phyloP scores from a whole-genome alignment of 805 yeast species.

The Zygosaccharomyces pseudorouxii region DNA sequence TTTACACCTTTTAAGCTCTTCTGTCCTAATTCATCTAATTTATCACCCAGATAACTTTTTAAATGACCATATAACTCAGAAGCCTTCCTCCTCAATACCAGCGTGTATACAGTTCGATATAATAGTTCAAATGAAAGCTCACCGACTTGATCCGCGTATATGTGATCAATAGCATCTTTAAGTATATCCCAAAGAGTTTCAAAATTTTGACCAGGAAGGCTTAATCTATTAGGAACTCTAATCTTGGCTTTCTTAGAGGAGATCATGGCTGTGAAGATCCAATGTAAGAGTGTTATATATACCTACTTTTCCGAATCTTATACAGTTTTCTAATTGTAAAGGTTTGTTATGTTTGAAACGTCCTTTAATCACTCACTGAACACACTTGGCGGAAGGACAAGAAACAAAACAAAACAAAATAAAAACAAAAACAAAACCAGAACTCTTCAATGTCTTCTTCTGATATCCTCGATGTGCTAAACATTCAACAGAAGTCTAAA shows the following conservation, averaged over 20 bases:
- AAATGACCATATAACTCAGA: slow-evolving; percentile 15
- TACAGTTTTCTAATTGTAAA: background rate
- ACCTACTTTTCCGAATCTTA: background rate
- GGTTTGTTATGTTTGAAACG: background rate
- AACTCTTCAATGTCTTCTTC: slow-evolving; percentile 40
- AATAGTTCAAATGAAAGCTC: slow-evolving; percentile 76
- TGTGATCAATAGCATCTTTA: slow-evolving; percentile 63
- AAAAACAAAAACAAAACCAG: background rate
- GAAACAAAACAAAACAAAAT: no score
- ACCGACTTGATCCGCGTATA: slow-evolving; percentile 67
- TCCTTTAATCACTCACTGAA: background rate
- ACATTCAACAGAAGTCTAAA: slow-evolving; percentile 45
- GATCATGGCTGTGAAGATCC: background rate
- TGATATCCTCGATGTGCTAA: slow-evolving; percentile 74
- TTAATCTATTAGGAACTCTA: slow-evolving; percentile 55
- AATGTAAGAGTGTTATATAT: background rate
- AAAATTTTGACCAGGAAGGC: slow-evolving; percentile 42
- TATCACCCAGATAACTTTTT: slow-evolving; percentile 11
- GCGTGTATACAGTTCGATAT: slow-evolving; percentile 70
- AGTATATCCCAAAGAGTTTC: slow-evolving; percentile 64
- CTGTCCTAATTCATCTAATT: slow-evolving; percentile 10
- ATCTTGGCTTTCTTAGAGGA: slow-evolving; percentile 45
- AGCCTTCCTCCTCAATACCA: slow-evolving; percentile 46
- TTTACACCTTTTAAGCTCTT: slow-evolving; percentile 9
- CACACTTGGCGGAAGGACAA: no score